These are phyloP conservation scores for Fusarium multiceps DNA, from an alignment of 2,329 filamentous ascomycete species.

Conservation along the genomic window DNA sequence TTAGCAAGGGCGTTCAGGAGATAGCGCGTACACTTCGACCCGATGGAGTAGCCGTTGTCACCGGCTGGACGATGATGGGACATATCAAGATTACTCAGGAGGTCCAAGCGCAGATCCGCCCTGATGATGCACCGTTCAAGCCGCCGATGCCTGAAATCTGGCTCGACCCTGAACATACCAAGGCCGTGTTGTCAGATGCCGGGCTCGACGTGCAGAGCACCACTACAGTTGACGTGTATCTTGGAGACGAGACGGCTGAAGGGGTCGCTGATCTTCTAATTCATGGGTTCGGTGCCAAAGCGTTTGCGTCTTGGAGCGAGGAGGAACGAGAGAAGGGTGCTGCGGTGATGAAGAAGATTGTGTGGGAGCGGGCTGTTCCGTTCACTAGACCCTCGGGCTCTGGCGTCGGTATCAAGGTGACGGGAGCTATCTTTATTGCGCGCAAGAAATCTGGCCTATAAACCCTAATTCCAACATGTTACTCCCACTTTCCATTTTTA, in stretches of 20 bases:
- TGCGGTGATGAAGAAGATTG: background rate
- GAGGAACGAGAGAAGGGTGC: background rate
- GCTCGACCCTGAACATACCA: background rate
- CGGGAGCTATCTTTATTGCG: background rate
- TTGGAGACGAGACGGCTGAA: background rate
- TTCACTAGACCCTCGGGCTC: background rate
- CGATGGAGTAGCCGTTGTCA: background rate
- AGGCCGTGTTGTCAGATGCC: background rate
- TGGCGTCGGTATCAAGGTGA: background rate
- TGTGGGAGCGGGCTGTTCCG: background rate
- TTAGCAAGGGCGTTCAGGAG: background rate
- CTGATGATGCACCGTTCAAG: background rate
- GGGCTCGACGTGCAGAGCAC: background rate
- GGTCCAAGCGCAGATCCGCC: background rate
- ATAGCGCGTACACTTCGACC: background rate
- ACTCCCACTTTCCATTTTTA: constrained; percentile 40
- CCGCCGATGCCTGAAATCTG: background rate
- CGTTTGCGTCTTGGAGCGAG: background rate
- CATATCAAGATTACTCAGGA: background rate
- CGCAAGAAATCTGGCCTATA: background rate
- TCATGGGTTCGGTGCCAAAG: background rate
- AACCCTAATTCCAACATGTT: background rate
- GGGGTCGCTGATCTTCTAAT: background rate
- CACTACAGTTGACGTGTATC: background rate
- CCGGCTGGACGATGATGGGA: background rate